Conservation (phyloP, 768 basidiomycete genomes). For the Chalciporus pseudorubinellus region DNA sequence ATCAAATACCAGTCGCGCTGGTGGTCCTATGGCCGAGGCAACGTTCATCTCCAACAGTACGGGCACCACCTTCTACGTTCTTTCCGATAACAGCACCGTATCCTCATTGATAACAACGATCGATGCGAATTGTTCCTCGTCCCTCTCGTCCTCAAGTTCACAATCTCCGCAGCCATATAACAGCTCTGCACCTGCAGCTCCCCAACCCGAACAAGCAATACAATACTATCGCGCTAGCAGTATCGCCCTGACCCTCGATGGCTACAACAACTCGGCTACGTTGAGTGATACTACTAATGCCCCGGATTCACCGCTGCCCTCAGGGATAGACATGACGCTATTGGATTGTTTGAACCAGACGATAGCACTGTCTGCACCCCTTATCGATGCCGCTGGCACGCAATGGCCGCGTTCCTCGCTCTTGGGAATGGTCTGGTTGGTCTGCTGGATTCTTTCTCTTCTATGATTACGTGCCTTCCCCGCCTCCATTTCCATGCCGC, state of each 20-base stretch:
- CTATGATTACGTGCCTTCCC: not conserved
- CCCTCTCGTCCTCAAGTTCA: conserved; percentile 32
- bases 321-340: conserved; percentile 46
- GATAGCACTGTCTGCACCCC: conserved; percentile 55
- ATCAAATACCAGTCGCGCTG: conserved; percentile 47
- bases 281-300: conserved; percentile 39
- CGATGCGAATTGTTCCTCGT: conserved; percentile 41
- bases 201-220: conserved; percentile 52
- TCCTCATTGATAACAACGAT: conserved; percentile 43
- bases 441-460: conserved; percentile 15
- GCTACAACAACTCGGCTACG: conserved; percentile 62
- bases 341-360: conserved; percentile 61
- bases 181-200: conserved; percentile 22
- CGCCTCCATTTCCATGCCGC: too few species aligned
- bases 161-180: conserved; percentile 34
- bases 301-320: conserved; percentile 51
- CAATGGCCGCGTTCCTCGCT: conserved; percentile 8
- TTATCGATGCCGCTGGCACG: conserved; percentile 41
- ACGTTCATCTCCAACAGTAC: conserved; percentile 40
- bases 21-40: conserved; percentile 41
- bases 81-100: conserved; percentile 50
- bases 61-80: conserved; percentile 43
- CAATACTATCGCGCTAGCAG: conserved; percentile 71
- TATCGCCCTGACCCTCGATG: conserved; percentile 58
- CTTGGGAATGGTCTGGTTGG: conserved; percentile 15